Evolutionary conservation across 345 rosid genomes (phyloP).

Genomic region (Murraya paniculata): DNA sequence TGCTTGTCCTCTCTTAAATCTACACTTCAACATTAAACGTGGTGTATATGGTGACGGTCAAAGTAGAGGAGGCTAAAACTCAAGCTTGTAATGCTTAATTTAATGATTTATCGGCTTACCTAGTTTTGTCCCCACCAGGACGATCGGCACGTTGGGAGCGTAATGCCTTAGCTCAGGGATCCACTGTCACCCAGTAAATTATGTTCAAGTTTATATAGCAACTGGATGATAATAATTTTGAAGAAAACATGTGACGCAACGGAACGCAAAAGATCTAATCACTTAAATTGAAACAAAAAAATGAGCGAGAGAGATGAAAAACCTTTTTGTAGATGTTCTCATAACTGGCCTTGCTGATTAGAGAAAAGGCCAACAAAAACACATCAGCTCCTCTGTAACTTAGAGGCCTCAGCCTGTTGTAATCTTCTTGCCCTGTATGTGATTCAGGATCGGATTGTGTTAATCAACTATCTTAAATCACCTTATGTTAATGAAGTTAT

Average conservation of each 20-base stretch:
- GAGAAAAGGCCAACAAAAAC: slow-evolving; percentile 74
- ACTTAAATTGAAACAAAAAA: neutral
- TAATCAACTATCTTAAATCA: neutral
- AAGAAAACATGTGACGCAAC: neutral
- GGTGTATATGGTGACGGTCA: neutral
- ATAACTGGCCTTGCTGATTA: slow-evolving; percentile 76
- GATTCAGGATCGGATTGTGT: neutral
- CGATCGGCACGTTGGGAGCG: slow-evolving; percentile 70
- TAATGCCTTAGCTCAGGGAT: slow-evolving; percentile 74
- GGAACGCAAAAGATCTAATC: neutral
- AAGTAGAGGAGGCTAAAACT: neutral
- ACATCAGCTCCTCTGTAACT: slow-evolving; percentile 93
- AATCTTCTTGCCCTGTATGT: slow-evolving; percentile 74
- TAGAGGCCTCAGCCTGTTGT: slow-evolving; percentile 72
- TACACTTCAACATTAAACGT: slow-evolving; percentile 13
- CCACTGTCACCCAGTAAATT: slow-evolving; percentile 47
- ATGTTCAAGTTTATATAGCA: neutral
- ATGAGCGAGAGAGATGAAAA: neutral
- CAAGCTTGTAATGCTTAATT: neutral
- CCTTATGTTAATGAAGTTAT: neutral
- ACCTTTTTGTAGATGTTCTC: slow-evolving; percentile 80
- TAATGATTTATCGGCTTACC: slow-evolving; percentile 29
- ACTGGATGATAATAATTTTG: neutral
- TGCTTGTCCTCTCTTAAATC: slow-evolving; percentile 69
- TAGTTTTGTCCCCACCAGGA: slow-evolving; percentile 79